Evolutionary conservation across 1,284 basidiomycete genomes (phyloP).

Genomic region (Boletus subluridellus): DNA sequence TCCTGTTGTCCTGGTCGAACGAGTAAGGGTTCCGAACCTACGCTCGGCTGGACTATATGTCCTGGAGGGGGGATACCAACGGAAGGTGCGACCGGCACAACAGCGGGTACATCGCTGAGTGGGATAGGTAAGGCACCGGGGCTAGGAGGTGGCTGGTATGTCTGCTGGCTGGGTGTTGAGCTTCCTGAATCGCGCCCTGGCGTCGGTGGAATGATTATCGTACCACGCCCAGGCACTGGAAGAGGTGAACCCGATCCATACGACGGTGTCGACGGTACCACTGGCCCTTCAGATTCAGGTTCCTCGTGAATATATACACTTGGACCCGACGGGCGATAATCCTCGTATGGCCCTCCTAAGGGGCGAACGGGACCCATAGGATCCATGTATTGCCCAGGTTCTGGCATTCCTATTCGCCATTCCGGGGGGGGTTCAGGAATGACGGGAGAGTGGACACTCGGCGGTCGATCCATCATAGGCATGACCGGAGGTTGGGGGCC

Average conservation of each 20-base stretch:
- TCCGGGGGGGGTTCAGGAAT: constrained; percentile 24
- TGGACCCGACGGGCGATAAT: constrained; percentile 4
- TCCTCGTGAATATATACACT: constrained; percentile 3
- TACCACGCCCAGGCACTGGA: constrained; percentile 22
- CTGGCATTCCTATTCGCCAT: constrained; percentile 29
- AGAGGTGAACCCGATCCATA: constrained; percentile 18
- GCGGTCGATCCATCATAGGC: constrained; percentile 22
- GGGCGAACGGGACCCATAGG: constrained; percentile 22
- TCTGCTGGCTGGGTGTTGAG: constrained; percentile 29
- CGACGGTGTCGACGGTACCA: constrained; percentile 25
- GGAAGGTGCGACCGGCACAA: constrained; percentile 18
- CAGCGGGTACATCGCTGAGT: constrained; percentile 9
- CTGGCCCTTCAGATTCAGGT: constrained; percentile 18
- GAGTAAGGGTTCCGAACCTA: constrained; percentile 8
- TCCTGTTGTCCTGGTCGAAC: constrained; percentile 5
- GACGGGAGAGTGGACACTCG: constrained; percentile 14
- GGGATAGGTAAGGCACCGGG: constrained; percentile 17
- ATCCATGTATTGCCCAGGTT: constrained; percentile 17
- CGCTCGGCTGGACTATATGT: constrained; percentile 11
- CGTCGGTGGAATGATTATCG: constrained; percentile 18
- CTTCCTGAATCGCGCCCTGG: constrained; percentile 15
- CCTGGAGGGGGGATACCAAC: constrained; percentile 23
- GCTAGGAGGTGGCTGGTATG: constrained; percentile 18
- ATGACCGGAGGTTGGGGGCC: constrained; percentile 25
- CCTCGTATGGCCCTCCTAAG: constrained; percentile 11